phyloP scores from a whole-genome alignment of 2,329 filamentous ascomycete species.

The Claviceps digitariae region DNA sequence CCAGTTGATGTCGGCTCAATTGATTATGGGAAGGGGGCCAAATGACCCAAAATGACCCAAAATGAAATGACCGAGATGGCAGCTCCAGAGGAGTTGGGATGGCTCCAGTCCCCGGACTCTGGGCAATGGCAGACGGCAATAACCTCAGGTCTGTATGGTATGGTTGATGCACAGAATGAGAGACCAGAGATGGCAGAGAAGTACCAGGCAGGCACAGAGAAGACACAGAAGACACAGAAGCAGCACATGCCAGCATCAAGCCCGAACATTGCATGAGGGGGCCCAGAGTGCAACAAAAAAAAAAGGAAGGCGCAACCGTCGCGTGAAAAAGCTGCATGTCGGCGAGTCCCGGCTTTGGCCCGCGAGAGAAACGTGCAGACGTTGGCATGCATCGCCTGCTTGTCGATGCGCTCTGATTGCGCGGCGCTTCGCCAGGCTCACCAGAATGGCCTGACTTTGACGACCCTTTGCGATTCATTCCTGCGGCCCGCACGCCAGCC shows the following conservation, averaged over 20 bases:
- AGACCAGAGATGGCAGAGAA: too few relatives aligned
- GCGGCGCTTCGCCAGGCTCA: background rate
- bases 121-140: too few relatives aligned
- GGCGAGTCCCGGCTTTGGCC: constrained; percentile 4
- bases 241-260: too few relatives aligned
- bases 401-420: background rate
- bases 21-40: background rate
- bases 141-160: too few relatives aligned
- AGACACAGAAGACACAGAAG: too few relatives aligned
- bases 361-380: background rate
- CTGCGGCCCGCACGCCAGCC: background rate
- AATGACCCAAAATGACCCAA: background rate
- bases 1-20: background rate
- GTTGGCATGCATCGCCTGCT: background rate
- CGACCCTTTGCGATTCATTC: constrained; percentile 1
- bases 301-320: background rate
- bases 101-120: background rate
- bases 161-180: too few relatives aligned
- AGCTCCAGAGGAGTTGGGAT: background rate
- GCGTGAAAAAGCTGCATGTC: background rate
- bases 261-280: background rate
- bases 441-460: constrained; percentile 10
- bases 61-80: background rate
- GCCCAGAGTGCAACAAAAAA: too few relatives aligned
- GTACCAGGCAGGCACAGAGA: too few relatives aligned